Percentiles rank a stretch among this genome's conserved stretches.
Evolutionary conservation across 345 rosid species (phyloP).

Genomic region (Eucalyptus caleyi): DNA sequence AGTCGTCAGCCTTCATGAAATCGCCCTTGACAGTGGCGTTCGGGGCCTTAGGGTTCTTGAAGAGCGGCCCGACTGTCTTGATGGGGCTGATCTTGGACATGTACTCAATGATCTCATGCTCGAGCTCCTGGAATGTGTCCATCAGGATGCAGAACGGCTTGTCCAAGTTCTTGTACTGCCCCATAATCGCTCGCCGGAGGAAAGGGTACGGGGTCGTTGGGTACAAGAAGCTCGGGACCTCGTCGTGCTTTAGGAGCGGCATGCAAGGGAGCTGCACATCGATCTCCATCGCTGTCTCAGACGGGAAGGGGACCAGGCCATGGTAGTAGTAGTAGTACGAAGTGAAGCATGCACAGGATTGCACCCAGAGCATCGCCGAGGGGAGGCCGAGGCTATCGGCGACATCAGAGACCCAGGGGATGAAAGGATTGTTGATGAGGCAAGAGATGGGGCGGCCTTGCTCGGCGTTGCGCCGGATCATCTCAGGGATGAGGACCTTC

Average conservation of each 20-base stretch:
- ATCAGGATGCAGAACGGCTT: conserved; percentile 58
- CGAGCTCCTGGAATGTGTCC: conserved; percentile 64
- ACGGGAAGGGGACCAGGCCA: conserved; percentile 41
- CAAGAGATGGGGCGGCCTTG: conserved; percentile 65
- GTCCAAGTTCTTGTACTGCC: conserved; percentile 43
- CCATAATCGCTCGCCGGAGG: conserved; percentile 31
- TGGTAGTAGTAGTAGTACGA: conserved; percentile 56
- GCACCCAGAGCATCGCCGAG: conserved; percentile 85
- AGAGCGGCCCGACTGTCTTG: conserved; percentile 39
- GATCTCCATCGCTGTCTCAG: conserved; percentile 26
- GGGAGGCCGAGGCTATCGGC: conserved; percentile 61
- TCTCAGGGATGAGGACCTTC: conserved; percentile 26
- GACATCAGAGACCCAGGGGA: conserved; percentile 78
- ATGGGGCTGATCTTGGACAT: conserved; percentile 46
- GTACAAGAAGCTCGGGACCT: conserved; percentile 64
- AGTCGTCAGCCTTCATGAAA: conserved; percentile 33
- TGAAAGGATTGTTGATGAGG: conserved; percentile 71
- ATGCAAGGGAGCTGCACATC: conserved; percentile 59
- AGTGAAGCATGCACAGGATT: conserved; percentile 62
- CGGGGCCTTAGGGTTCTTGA: conserved; percentile 29
- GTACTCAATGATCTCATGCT: conserved; percentile 42
- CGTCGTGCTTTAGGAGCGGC: conserved; percentile 65
- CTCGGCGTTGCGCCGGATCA: conserved; percentile 31
- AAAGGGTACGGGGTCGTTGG: conserved; percentile 30
- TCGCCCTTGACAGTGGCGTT: conserved; percentile 26